phyloP scores from a whole-genome alignment of 495 filamentous ascomycete genomes.

The Aspergillus indologenus region DNA sequence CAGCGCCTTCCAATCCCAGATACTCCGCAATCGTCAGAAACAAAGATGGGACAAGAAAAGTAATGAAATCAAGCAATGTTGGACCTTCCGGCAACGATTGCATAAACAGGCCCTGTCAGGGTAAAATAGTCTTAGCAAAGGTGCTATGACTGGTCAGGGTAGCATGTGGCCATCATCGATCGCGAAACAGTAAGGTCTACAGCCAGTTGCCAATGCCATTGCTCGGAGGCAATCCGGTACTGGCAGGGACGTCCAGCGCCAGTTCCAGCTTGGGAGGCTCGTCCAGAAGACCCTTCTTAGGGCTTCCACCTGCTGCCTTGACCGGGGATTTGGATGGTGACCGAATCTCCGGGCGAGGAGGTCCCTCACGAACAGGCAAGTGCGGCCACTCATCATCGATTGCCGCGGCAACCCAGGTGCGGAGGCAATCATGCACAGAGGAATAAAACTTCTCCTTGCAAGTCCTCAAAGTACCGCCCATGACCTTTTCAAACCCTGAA shows the following conservation, averaged over 20 bases:
- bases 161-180: too few relatives aligned
- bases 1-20: constrained; percentile 31
- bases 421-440: constrained; percentile 80
- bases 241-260: constrained; percentile 30
- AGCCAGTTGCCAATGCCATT: constrained; percentile 40
- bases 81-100: constrained; percentile 2
- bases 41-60: constrained; percentile 13
- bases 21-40: constrained; percentile 25
- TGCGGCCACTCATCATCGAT: constrained; percentile 85
- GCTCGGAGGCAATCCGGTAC: constrained; percentile 19
- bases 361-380: constrained; percentile 69
- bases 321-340: constrained; percentile 44
- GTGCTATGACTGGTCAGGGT: not conserved
- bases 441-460: constrained; percentile 98
- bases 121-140: not conserved
- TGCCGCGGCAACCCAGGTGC: constrained; percentile 87
- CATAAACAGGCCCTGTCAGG: constrained; percentile 30
- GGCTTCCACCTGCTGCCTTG: constrained; percentile 34
- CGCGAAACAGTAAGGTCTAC: constrained; percentile 14
- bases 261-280: constrained; percentile 45
- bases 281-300: constrained; percentile 38
- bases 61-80: constrained; percentile 7
- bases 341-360: constrained; percentile 39
- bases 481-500: constrained; percentile 87
- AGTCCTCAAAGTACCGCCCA: constrained; percentile 77